Percentiles rank a stretch among this genome's conserved stretches.
These are phyloP conservation scores for Mortierella claussenii DNA, from an alignment of 192 early-diverging fungal species.

Conservation along the genomic window DNA sequence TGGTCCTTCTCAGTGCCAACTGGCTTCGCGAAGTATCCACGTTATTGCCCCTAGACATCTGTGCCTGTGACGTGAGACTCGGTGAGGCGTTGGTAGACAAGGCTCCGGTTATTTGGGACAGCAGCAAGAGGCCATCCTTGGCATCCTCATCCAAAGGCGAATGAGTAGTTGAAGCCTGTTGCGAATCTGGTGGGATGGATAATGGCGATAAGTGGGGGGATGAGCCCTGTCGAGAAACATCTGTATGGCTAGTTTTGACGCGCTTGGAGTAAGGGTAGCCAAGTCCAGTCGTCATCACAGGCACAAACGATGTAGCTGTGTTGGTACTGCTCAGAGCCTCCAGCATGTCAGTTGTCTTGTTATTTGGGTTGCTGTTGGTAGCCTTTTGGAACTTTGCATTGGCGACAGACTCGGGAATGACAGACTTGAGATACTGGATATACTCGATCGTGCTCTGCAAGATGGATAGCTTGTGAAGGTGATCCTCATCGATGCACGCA, in stretches of 20 bases:
- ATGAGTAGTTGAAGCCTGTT: background rate
- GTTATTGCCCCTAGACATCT: no score
- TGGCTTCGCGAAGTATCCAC: no score
- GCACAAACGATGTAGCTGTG: constrained; percentile 14
- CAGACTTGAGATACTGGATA: constrained; percentile 63
- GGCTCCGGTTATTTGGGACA: constrained; percentile 11
- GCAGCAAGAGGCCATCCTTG: constrained; percentile 29
- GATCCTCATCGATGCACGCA: constrained; percentile 68
- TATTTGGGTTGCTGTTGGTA: constrained; percentile 48
- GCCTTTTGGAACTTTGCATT: constrained; percentile 33
- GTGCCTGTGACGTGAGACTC: constrained; percentile 1
- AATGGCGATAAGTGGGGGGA: background rate
- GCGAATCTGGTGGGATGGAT: background rate
- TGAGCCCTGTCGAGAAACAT: background rate
- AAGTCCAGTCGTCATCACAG: constrained; percentile 46
- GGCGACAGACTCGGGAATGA: constrained; percentile 30
- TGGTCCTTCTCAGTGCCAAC: no score
- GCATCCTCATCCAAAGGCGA: constrained; percentile 39
- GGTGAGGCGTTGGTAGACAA: constrained; percentile 12
- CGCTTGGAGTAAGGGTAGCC: constrained; percentile 23
- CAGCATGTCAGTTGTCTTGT: constrained; percentile 49
- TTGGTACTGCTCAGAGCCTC: constrained; percentile 17
- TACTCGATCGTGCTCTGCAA: constrained; percentile 80
- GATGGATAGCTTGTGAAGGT: constrained; percentile 77
- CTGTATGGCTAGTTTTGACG: background rate